Evolutionary conservation across 73 alveolate genomes (phyloP).

Genomic region (Symbiodinium pilosum): DNA sequence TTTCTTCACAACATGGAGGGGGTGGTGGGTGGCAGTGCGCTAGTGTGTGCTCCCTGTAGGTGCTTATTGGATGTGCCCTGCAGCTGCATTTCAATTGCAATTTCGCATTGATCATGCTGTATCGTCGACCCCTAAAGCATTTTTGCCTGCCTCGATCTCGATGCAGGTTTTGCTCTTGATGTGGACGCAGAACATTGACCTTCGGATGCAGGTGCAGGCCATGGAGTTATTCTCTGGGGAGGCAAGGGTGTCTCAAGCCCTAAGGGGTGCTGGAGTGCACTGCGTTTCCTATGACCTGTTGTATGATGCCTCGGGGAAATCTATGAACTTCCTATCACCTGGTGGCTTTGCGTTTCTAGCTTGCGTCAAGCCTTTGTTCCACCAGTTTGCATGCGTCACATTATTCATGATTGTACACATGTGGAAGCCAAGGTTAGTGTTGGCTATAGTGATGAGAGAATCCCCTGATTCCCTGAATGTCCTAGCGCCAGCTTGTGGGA

Average conservation of each 20-base stretch:
- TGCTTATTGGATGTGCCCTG: background rate
- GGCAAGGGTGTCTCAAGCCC: background rate
- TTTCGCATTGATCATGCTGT: too few relatives aligned
- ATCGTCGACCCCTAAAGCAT: background rate
- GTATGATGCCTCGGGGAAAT: background rate
- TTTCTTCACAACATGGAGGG: too few relatives aligned
- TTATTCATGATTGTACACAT: background rate
- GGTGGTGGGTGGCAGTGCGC: too few relatives aligned
- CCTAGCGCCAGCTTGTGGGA: conserved; percentile 42
- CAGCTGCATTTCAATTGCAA: background rate
- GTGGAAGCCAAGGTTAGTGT: background rate
- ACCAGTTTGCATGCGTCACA: background rate
- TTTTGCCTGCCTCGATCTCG: background rate
- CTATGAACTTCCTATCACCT: background rate
- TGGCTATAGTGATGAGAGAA: background rate
- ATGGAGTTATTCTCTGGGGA: conserved; percentile 19
- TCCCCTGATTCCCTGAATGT: conserved; percentile 25
- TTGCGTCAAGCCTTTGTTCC: background rate
- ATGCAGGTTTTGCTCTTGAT: background rate
- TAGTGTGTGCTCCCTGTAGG: too few relatives aligned
- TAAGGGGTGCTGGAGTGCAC: background rate
- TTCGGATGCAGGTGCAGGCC: background rate
- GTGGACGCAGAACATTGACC: background rate
- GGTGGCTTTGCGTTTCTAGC: conserved; percentile 38
- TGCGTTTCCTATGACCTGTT: background rate